Evolutionary conservation across 306 rosid genomes (phyloP), one percentile per base, ranked within the genome.

Genomic region (Amphicarpaea edgeworthii): DNA sequence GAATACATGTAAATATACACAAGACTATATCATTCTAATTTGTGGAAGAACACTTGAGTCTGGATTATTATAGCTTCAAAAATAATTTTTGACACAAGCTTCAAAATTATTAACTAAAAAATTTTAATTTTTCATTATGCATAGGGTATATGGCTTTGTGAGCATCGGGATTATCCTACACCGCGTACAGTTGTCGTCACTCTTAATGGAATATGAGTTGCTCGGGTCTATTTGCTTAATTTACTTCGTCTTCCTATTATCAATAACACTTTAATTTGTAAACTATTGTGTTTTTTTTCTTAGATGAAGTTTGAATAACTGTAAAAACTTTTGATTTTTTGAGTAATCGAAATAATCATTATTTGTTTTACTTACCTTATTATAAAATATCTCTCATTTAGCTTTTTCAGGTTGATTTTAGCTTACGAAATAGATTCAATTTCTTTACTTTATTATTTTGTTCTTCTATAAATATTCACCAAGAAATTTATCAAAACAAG

Each of bases 121-220:
- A n/a, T n/a, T n/a, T n/a, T n/a, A 32, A 32, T 40, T 40, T 49
- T 46, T 15, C 17, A 9, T 54, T 30, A n/a, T 60, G 67, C 6
- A 30, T 6, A 60, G 67, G 65, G 67, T 32, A 60, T 60, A 60
- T 60, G 67, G 67, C 67, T 60, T 14, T 53, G 59, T 9, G 59
- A 53, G 15, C 59, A 53, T 53, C 28, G 59, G 11, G 26, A 53
- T 20, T 8, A 53, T 53, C 28, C 59, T 53, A 53, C 59, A 53
- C 12, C 59, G 14, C 59, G 59, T 19, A 53, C 59, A 23, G 14
- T 53, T 20, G 59, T 53, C 0, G 59, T 53, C 7, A 53, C 59
- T 19, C 59, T 53, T 8, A 53, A 53, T 53, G 59, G 59, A 19
- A 8, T 53, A 19, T 53, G 59, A 62, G n/a, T 9, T 34, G 68